Base-by-base conservation (phyloP, 768 basidiomycete genomes). In the Boletus rufocinnamomeus region DNA sequence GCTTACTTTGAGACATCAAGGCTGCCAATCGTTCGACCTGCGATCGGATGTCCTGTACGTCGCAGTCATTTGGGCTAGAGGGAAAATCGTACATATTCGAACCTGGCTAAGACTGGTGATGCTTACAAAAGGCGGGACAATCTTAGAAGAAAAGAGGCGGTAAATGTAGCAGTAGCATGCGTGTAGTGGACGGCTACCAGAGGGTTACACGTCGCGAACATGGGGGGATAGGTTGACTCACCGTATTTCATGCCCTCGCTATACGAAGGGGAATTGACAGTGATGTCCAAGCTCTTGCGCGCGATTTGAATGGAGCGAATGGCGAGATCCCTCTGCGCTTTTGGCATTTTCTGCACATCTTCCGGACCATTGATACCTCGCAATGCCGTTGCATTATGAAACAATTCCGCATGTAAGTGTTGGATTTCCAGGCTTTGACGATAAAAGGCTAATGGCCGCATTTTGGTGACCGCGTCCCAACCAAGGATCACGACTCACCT, bases 171-270 rank as follows among this genome's bases (percentile, higher is more conserved):
- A 30, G 93, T 92, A 43, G 92, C 91, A 69, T 98, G 95, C 16
- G 90, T 90, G 66, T 91, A 89, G 69, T 92, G 88, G n/a, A 94
- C 90, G 17, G 93, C 91, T 92, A 63, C 46, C 21, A 23, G 11
- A 21, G 25, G 30, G 40, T 65, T 48, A 59, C 47, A 54, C 27
- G 14, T 54, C 28, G 52, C 60, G 14, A 51, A 55, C 34, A 21
- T 21, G 43, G n/a, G 25, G n/a, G 11, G 38, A 59, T 35, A 37
- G 2, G 28, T 13, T 16, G 27, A 69, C 83, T 46, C 66, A 90
- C 93, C 91, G 67, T 93, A 97, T 79, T 88, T 91, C 84, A 98
- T 88, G 21, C 93, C 93, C 69, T 93, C 91, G 58, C 93, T 80
- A 68, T 98, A 98, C 30, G 89, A 82, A 3, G 86, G 84, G 4